Conservation (phyloP, 371 early-diverging fungal genomes). For the Mortierella sp. region DNA sequence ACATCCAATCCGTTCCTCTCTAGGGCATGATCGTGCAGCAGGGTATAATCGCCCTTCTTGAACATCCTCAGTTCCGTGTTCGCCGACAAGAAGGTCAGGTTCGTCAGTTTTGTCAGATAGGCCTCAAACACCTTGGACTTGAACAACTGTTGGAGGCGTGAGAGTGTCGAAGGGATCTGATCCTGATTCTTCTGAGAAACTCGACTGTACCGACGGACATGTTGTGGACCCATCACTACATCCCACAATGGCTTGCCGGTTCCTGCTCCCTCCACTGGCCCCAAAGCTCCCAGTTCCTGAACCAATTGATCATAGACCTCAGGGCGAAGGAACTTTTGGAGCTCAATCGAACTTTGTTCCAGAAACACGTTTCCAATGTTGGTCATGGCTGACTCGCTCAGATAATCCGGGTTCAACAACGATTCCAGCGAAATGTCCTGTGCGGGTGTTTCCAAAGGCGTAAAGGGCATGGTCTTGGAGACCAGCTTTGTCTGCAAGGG, state of each 20-base stretch:
- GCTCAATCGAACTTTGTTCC: slow-evolving; percentile 66
- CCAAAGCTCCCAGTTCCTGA: slow-evolving; percentile 35
- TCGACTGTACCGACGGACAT: slow-evolving; percentile 56
- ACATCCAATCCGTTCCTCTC: slow-evolving; percentile 72
- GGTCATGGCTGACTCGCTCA: slow-evolving; percentile 32
- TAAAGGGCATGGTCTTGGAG: slow-evolving; percentile 46
- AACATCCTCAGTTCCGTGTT: slow-evolving; percentile 65
- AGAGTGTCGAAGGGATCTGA: slow-evolving; percentile 29
- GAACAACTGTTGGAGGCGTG: slow-evolving; percentile 52
- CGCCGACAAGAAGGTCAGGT: slow-evolving; percentile 32
- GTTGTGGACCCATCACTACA: slow-evolving; percentile 58
- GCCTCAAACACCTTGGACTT: slow-evolving; percentile 59
- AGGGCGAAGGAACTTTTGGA: slow-evolving; percentile 61
- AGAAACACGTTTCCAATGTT: slow-evolving; percentile 61
- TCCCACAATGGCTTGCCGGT: slow-evolving; percentile 30
- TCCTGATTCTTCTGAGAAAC: slow-evolving; percentile 31
- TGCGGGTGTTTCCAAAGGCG: background rate
- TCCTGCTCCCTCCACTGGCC: slow-evolving; percentile 24
- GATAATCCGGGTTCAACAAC: slow-evolving; percentile 64
- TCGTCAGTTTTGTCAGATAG: slow-evolving; percentile 56
- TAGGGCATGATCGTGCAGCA: slow-evolving; percentile 67
- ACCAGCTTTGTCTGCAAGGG: slow-evolving; percentile 55
- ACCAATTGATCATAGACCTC: slow-evolving; percentile 57
- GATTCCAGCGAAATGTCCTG: slow-evolving; percentile 25
- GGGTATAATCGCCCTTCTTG: slow-evolving; percentile 67